These are phyloP conservation scores for Cutaneotrichosporon dermatis DNA, from an alignment of 1,284 basidiomycete genomes.

Conservation along the genomic window DNA sequence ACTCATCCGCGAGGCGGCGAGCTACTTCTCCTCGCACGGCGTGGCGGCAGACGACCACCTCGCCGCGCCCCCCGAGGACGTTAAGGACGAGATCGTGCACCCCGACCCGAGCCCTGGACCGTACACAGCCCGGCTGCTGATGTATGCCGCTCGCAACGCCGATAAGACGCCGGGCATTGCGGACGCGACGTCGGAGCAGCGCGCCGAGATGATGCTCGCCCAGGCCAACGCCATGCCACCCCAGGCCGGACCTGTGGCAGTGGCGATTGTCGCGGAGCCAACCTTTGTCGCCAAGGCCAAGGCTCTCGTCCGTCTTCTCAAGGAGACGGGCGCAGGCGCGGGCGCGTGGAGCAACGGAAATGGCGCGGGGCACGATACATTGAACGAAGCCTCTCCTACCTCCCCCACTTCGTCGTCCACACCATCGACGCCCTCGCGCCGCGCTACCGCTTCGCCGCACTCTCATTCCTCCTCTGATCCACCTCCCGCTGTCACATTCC, in stretches of 20 bases:
- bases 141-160: constrained; percentile 82
- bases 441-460: not conserved
- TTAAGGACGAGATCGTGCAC: not conserved
- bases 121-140: constrained; percentile 72
- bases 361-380: not conserved
- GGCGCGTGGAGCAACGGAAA: not conserved
- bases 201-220: constrained; percentile 75
- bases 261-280: constrained; percentile 80
- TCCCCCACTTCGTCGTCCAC: not conserved
- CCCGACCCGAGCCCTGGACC: constrained; percentile 26
- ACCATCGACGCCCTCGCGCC: not conserved
- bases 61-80: not conserved
- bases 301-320: constrained; percentile 50
- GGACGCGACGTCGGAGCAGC: constrained; percentile 69
- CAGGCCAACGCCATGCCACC: constrained; percentile 51
- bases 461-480: not conserved
- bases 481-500: constrained; percentile 31
- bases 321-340: not conserved
- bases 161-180: constrained; percentile 70
- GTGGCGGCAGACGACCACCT: constrained; percentile 27
- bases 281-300: constrained; percentile 80
- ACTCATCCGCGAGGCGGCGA: constrained; percentile 3
- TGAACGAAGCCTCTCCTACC: not conserved
- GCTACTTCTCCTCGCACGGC: constrained; percentile 2
- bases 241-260: constrained; percentile 50